These are phyloP conservation scores for Dothistroma septosporum DNA, from an alignment of 2,329 filamentous ascomycete species.

Conservation along the genomic window DNA sequence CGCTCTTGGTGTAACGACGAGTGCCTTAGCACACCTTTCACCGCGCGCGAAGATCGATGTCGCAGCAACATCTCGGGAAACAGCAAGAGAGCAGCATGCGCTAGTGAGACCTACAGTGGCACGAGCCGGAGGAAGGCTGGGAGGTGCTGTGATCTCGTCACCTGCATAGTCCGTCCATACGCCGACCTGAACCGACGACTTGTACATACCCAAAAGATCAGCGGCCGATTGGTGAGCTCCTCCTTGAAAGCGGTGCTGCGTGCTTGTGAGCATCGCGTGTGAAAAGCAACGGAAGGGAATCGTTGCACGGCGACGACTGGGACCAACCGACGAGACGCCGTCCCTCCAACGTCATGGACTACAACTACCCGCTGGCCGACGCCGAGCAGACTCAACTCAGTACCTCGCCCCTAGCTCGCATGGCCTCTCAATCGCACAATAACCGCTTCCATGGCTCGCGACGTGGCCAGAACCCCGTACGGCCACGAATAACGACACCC, in stretches of 20 bases:
- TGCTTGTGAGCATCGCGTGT: not conserved
- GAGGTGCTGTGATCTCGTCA: not conserved
- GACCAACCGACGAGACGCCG: conserved; percentile 17
- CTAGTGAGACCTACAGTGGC: not conserved
- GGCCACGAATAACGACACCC: conserved; percentile 45
- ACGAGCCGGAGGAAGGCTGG: not conserved
- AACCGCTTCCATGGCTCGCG: conserved; percentile 31
- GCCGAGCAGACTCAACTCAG: conserved; percentile 18
- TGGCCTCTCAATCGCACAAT: conserved; percentile 32
- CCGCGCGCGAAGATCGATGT: not conserved
- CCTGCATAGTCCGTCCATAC: not conserved
- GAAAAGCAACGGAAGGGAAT: not conserved
- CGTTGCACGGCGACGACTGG: conserved; percentile 16
- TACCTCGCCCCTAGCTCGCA: conserved; percentile 28
- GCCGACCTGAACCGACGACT: not conserved
- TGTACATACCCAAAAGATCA: not conserved
- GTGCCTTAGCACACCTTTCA: not conserved
- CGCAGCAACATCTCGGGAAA: not conserved
- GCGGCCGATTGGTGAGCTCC: not conserved
- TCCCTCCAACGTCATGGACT: conserved; percentile 30
- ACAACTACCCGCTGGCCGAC: conserved; percentile 20
- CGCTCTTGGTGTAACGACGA: not conserved
- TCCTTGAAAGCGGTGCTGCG: not conserved
- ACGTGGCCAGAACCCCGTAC: conserved; percentile 36
- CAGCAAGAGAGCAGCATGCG: not conserved